phyloP scores from a whole-genome alignment of 257 asterid genomes.

The Primulina huaijiensis region DNA sequence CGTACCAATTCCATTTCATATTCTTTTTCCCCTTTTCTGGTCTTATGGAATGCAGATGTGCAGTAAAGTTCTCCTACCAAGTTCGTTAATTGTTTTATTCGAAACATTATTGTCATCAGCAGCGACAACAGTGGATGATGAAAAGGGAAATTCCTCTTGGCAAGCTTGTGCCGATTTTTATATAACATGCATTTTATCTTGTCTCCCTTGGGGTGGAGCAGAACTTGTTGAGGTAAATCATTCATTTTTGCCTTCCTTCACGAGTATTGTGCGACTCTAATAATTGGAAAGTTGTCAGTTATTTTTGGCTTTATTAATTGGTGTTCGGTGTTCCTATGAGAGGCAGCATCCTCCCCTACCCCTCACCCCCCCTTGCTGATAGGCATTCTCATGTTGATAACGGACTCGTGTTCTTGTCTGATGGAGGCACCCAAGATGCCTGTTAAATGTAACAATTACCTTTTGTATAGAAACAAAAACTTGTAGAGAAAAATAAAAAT shows the following conservation, averaged over 20 bases:
- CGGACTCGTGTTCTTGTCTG: not conserved
- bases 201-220: slow-evolving; percentile 99
- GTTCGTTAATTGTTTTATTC: slow-evolving; percentile 72
- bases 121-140: slow-evolving; percentile 95
- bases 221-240: slow-evolving; percentile 83
- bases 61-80: slow-evolving; percentile 94
- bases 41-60: slow-evolving; percentile 66
- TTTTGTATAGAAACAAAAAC: too few relatives aligned
- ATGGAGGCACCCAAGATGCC: too few relatives aligned
- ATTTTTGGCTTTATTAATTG: not conserved
- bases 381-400: not conserved
- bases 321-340: slow-evolving; percentile 6
- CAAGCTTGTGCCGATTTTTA: slow-evolving; percentile 99
- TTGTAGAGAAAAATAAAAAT: too few relatives aligned
- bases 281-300: not conserved
- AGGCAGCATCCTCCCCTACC: not conserved
- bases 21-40: slow-evolving; percentile 9
- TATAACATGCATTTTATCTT: slow-evolving; percentile 72
- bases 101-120: slow-evolving; percentile 90
- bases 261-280: not conserved
- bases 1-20: not conserved
- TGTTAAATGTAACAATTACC: too few relatives aligned
- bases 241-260: slow-evolving; percentile 17
- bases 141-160: slow-evolving; percentile 96
- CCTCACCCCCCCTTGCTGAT: not conserved